Conservation (phyloP, 2,329 filamentous ascomycete species). For the Aurifilum marmelostoma region DNA sequence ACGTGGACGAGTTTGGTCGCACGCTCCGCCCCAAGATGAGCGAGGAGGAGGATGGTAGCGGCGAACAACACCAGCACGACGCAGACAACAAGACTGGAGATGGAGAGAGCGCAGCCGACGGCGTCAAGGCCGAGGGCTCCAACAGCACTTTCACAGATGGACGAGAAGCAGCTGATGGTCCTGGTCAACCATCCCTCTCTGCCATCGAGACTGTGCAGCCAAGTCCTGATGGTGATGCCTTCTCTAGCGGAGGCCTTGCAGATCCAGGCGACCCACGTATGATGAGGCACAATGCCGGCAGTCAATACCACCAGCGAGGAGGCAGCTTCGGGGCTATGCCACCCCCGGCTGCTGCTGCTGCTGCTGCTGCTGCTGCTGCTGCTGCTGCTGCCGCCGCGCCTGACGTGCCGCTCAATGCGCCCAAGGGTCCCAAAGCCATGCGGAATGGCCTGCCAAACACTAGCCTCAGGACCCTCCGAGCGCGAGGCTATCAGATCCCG, state of each 20-base stretch:
- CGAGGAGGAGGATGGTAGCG: constrained; percentile 5
- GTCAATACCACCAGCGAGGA: constrained; percentile 18
- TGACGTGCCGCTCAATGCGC: constrained; percentile 69
- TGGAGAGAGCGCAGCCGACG: constrained; percentile 28
- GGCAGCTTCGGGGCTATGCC: constrained; percentile 30
- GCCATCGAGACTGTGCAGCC: constrained; percentile 17
- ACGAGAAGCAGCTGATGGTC: constrained; percentile 5
- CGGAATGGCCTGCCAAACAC: constrained; percentile 84
- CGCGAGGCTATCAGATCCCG: constrained; percentile 48
- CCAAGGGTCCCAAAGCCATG: constrained; percentile 94
- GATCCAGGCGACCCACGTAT: constrained; percentile 26
- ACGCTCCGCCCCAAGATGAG: constrained; percentile 32
- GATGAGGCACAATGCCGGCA: constrained; percentile 26
- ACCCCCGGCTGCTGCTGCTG: constrained; percentile 32
- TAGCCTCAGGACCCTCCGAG: constrained; percentile 68
- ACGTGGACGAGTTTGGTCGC: constrained; percentile 40
- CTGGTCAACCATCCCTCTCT: constrained; percentile 4
- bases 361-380: no score
- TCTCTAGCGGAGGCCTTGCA: not conserved
- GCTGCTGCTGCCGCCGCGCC: no score
- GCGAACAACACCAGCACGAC: not conserved
- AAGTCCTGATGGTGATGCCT: not conserved
- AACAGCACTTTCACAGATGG: not conserved
- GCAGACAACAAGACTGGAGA: constrained; percentile 19
- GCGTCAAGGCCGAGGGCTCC: constrained; percentile 8